Conservation (phyloP, 352 stramenopile species). For the Pythium phragmiticola region DNA sequence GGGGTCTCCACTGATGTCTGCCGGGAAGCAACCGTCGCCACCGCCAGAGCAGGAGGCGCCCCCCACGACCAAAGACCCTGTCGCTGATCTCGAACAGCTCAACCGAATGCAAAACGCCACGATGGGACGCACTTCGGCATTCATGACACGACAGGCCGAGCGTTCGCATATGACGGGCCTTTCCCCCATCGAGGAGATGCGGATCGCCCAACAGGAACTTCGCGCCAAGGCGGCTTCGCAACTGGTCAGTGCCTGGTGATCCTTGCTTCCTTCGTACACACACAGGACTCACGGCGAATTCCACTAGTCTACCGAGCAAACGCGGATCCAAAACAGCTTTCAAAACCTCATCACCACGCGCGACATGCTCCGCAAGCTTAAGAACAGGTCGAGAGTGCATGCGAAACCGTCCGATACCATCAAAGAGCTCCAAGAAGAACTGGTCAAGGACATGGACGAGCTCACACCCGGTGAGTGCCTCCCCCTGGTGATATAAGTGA, state of each 20-base stretch:
- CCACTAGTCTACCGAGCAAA: slow-evolving; percentile 32
- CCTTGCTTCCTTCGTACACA: not conserved
- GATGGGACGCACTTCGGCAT: slow-evolving; percentile 39
- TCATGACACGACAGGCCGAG: slow-evolving; percentile 77
- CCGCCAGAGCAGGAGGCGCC: not conserved
- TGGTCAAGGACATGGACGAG: slow-evolving; percentile 65
- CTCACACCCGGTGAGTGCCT: slow-evolving; percentile 56
- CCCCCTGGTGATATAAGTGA: not conserved
- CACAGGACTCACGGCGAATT: not conserved
- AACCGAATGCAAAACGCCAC: not conserved
- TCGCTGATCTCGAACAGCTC: slow-evolving; percentile 9
- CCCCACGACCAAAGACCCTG: not conserved
- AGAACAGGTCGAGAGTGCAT: slow-evolving; percentile 52
- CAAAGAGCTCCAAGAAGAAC: slow-evolving; percentile 27
- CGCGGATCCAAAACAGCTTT: slow-evolving; percentile 41
- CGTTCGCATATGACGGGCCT: slow-evolving; percentile 66
- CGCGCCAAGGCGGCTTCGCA: slow-evolving; percentile 66
- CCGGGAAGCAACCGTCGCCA: not conserved
- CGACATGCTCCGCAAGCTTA: slow-evolving; percentile 57
- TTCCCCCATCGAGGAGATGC: slow-evolving; percentile 86
- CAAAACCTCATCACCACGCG: slow-evolving; percentile 57
- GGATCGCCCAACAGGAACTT: slow-evolving; percentile 75
- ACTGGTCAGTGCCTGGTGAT: slow-evolving; percentile 29
- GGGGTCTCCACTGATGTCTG: not conserved
- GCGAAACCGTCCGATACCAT: slow-evolving; percentile 34